Evolutionary conservation across 768 basidiomycete genomes (phyloP), one percentile per base, ranked within the genome.

Genomic region (Leccinum incarnatum): DNA sequence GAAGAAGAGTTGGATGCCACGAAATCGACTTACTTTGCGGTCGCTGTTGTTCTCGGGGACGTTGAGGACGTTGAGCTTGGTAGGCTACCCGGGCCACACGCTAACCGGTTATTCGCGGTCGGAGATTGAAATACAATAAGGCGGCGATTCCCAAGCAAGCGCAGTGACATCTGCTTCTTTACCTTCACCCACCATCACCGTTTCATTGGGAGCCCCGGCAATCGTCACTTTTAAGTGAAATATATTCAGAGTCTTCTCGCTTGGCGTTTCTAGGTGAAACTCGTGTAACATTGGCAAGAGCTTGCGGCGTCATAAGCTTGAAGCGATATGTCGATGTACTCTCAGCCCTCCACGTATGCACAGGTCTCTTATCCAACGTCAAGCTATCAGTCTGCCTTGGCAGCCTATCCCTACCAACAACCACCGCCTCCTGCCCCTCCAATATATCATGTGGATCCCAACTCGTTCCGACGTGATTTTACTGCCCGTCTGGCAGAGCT

Each of bases 381-480:
- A 63, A 77, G 75, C 47, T 86, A 80, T 67, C 73, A 80, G 68
- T 74, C 78, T 68, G 65, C 74, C 62, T 76, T 70, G 64, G 70
- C 68, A 72, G 68, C 69, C 67, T 81, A 78, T 71, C 76, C 81
- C 65, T 81, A 80, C 59, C 79, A 80, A 37, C 79, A 77, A 60
- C 76, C 77, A 36, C 77, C 80, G 47, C 76, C 74, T 55, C 72
- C 76, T 40, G 69, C 70, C 4, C 62, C 78, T 51, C 73, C 78
- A 48, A 76, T 79, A 63, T 80, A 79, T 67, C 74, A 75, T 70
- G 73, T 83, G 70, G 88, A 91, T 72, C 84, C 89, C 30, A 80
- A 79, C 73, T 77, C 81, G 40, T 93, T 93, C 72, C 85, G 93
- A 64, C 84, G 86, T 76, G 91, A 93, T 76, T 93, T 88, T 75